These are phyloP conservation scores for Colletotrichum filicis DNA, from an alignment of 2,329 filamentous ascomycete genomes.

Conservation along the genomic window DNA sequence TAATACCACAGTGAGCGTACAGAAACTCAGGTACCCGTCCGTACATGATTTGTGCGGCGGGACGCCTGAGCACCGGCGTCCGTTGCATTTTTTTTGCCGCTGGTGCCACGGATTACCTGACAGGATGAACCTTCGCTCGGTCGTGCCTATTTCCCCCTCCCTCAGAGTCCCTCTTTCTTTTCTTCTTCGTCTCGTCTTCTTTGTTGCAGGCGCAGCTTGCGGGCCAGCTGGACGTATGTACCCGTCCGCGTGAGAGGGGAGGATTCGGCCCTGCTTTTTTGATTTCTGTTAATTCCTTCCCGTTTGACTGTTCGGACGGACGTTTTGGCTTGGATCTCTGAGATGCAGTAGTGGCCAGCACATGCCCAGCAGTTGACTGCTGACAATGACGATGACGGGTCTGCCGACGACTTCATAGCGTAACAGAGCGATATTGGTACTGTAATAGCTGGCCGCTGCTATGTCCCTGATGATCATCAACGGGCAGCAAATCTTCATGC, in stretches of 20 bases:
- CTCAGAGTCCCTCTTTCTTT: neutral
- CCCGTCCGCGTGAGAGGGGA: neutral
- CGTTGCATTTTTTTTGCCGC: conserved; percentile 8
- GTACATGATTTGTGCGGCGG: neutral
- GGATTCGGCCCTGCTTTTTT: neutral
- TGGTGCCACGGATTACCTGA: conserved; percentile 24
- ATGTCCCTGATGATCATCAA: neutral
- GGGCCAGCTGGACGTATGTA: conserved; percentile 14
- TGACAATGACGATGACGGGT: neutral
- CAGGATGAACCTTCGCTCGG: conserved; percentile 32
- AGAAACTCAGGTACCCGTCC: conserved; percentile 18
- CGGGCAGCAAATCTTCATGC: neutral
- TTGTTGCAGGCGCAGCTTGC: neutral
- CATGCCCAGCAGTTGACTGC: neutral
- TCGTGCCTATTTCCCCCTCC: conserved; percentile 1
- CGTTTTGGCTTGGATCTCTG: conserved; percentile 3
- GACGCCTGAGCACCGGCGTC: conserved; percentile 27
- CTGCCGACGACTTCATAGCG: neutral
- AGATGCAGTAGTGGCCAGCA: neutral
- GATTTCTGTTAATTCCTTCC: conserved; percentile 11
- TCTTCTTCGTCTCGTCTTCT: conserved; percentile 1
- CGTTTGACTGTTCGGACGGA: conserved; percentile 25
- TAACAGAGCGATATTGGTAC: neutral
- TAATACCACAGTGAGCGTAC: neutral
- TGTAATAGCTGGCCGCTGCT: neutral